These are phyloP conservation scores for Botrytis byssoidea DNA, from an alignment of 2,329 filamentous ascomycete species.

Conservation along the genomic window DNA sequence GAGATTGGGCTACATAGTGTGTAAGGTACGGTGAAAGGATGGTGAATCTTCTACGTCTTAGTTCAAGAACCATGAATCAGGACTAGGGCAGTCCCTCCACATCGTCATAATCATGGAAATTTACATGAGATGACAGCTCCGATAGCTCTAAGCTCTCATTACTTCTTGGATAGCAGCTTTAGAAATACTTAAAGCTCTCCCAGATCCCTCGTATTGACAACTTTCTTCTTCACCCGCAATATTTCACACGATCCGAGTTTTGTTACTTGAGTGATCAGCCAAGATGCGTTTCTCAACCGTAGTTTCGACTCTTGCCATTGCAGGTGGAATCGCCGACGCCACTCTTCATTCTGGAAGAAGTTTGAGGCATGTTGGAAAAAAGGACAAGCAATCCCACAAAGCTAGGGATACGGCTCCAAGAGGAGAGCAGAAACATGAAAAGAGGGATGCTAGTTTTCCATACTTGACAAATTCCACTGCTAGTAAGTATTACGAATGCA, in stretches of 20 bases:
- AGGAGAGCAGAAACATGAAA: not conserved
- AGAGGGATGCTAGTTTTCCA: conserved; percentile 1
- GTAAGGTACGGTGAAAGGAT: conserved; percentile 6
- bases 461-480: conserved; percentile 20
- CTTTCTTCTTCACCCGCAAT: not conserved
- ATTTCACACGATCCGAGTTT: conserved; percentile 13
- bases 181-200: conserved; percentile 14
- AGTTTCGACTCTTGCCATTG: conserved; percentile 19
- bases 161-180: not conserved
- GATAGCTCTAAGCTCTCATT: not conserved
- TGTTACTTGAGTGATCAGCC: conserved; percentile 3
- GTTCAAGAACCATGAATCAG: not conserved
- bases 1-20: not conserved
- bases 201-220: not conserved
- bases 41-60: not conserved
- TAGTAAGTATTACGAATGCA: conserved; percentile 7
- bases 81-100: conserved; percentile 1
- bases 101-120: conserved; percentile 5
- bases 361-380: conserved; percentile 19
- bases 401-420: not conserved
- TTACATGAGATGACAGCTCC: conserved; percentile 8
- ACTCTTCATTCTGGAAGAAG: conserved; percentile 18
- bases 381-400: conserved; percentile 8
- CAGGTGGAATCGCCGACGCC: conserved; percentile 19
- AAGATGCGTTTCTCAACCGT: conserved; percentile 23